phyloP scores from a whole-genome alignment of 768 basidiomycete genomes.

The Kondoa malvinella region DNA sequence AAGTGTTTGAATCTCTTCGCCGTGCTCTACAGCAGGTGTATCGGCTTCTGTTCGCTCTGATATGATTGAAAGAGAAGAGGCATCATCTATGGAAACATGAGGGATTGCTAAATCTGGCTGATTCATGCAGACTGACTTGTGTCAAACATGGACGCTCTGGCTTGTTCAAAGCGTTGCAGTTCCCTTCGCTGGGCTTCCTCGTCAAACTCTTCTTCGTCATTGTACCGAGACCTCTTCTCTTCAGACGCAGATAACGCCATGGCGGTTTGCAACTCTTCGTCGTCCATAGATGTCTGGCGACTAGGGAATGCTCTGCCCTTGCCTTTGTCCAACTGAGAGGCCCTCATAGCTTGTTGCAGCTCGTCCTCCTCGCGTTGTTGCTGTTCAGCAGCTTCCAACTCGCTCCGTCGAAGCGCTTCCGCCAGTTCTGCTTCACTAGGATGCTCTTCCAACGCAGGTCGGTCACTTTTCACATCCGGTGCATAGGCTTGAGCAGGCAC shows the following conservation, averaged over 20 bases:
- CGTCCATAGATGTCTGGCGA: background rate
- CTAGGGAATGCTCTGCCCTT: background rate
- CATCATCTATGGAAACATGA: background rate
- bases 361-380: slow-evolving; percentile 1
- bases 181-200: background rate
- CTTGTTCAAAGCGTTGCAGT: background rate
- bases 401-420: background rate
- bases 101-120: background rate
- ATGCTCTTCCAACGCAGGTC: background rate
- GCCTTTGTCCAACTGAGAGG: background rate
- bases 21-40: background rate
- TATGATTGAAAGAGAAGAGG: slow-evolving; percentile 1
- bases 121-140: background rate
- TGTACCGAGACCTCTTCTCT: background rate
- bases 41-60: background rate
- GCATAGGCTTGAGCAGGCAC: background rate
- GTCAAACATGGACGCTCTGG: slow-evolving; percentile 1
- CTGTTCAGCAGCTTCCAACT: background rate
- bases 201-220: slow-evolving; percentile 1
- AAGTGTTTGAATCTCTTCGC: background rate
- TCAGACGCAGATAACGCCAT: background rate
- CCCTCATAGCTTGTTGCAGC: background rate
- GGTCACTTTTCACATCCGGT: background rate
- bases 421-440: background rate
- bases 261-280: slow-evolving; percentile 4